phyloP scores from a whole-genome alignment of 2,329 filamentous ascomycete species.

The Curvularia verruculosa region DNA sequence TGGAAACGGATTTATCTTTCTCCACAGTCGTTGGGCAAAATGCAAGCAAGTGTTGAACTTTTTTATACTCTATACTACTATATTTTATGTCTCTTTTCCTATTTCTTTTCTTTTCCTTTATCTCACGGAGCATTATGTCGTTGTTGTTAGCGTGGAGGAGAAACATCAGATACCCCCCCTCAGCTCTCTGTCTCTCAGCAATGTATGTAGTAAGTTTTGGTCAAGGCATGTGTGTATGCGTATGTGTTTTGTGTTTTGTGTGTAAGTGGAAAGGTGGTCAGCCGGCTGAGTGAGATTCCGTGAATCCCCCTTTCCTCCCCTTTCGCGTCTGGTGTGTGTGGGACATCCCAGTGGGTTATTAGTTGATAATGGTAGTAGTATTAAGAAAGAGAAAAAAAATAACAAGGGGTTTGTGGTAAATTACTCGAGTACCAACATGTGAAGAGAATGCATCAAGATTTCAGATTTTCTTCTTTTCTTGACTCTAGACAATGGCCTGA shows the following conservation, averaged over 20 bases:
- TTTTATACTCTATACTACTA: conserved; percentile 9
- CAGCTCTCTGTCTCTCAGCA: no score
- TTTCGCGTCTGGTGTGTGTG: no score
- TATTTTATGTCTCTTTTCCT: conserved; percentile 1
- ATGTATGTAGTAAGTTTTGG: background rate
- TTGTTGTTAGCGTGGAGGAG: conserved; percentile 6
- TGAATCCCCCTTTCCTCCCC: conserved; percentile 13
- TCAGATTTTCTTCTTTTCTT: no score
- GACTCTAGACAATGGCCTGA: no score
- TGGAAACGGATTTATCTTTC: conserved; percentile 32
- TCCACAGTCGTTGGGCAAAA: conserved; percentile 43
- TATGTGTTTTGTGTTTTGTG: no score
- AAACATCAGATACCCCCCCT: conserved; percentile 24
- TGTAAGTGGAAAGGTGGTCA: background rate
- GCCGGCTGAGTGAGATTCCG: conserved; percentile 18
- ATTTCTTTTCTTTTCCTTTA: conserved; percentile 10
- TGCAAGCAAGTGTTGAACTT: conserved; percentile 48
- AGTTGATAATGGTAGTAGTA: conserved; percentile 19
- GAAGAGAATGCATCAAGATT: no score
- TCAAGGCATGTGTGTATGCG: no score
- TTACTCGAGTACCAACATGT: no score
- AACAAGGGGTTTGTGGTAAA: no score
- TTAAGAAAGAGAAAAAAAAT: no score
- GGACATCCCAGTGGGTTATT: no score
- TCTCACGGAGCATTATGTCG: background rate